Evolutionary conservation across 1,284 basidiomycete species (phyloP), one percentile per base, ranked within the genome.

Genomic region (Trametes polyzona): DNA sequence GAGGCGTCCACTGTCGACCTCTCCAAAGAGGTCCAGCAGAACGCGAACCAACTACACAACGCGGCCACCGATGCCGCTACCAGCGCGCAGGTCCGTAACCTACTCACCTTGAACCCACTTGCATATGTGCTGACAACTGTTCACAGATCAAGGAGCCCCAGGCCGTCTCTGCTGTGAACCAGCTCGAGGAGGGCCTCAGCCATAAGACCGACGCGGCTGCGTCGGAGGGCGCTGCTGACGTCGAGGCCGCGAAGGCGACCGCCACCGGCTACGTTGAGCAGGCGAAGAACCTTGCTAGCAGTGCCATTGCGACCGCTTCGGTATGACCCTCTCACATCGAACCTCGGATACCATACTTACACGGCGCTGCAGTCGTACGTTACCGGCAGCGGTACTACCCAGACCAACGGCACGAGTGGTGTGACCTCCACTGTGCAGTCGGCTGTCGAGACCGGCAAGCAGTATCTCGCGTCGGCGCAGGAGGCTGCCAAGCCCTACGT

Each of bases 171-270:
- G 76, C 81, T n/a, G 65, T 76, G 4, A 78, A 81, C 42, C 70
- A 79, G 42, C 70, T 86, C 19, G 72, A 78, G 54, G 64, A 69
- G 11, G 71, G 77, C 36, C 74, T 78, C 5, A 72, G 72, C 39
- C 67, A 72, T 41, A 79, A 73, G 61, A 83, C 80, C 0, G 69
- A 83, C 42, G 72, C 70, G 1, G 86, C 84, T n/a, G 81, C 81
- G 14, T 73, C 73, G 0, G 76, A 88, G 66, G 86, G 85, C 3
- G 73, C 81, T 62, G 67, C 70, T 7, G 78, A 82, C 58, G 74
- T 87, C 3, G 73, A 78, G 14, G 70, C 71, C 11, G 76, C 75
- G 0, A 78, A 79, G 61, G 75, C 73, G 2, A 63, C 75, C 3
- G 77, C 78, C 27, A 40, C 47, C 12, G 42, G 74, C 72, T 37